phyloP scores from a whole-genome alignment of 2,329 filamentous ascomycete genomes.

The Aspergillus sp. region DNA sequence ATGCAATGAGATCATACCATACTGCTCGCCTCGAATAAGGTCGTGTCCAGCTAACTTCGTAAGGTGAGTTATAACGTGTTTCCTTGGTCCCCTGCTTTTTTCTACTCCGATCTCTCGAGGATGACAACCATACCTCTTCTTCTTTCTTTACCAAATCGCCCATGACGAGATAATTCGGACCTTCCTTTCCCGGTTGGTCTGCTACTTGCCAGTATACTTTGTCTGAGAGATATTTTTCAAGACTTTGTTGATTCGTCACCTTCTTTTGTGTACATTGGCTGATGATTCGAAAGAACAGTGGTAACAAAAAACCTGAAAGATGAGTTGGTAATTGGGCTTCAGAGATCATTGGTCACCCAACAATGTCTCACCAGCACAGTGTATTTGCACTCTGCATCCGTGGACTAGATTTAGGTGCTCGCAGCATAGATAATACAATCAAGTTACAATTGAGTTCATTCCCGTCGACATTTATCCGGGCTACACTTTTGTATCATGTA shows the following conservation, averaged over 20 bases:
- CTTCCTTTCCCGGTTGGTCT: slow-evolving; percentile 63
- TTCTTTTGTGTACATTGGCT: slow-evolving; percentile 7
- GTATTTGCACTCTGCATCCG: neutral
- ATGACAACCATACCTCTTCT: slow-evolving; percentile 60
- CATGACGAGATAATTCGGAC: slow-evolving; percentile 65
- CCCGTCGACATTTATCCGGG: neutral
- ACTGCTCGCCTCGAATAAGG: neutral
- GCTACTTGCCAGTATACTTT: slow-evolving; percentile 72
- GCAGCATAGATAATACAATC: neutral
- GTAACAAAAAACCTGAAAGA: neutral
- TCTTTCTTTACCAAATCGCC: slow-evolving; percentile 69
- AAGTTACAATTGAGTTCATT: neutral
- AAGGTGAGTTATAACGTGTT: slow-evolving; percentile 25
- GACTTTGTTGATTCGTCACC: neutral
- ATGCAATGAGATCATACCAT: slow-evolving; percentile 11
- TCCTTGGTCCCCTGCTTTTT: slow-evolving; percentile 8
- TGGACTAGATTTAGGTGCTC: neutral
- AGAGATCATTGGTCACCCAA: neutral
- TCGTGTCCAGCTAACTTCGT: neutral
- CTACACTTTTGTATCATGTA: neutral
- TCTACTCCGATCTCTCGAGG: slow-evolving; percentile 41
- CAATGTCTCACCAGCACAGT: neutral
- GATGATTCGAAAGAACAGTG: neutral
- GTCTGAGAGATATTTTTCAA: slow-evolving; percentile 54
- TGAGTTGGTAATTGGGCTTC: neutral